phyloP scores from a whole-genome alignment of 495 filamentous ascomycete species.

The Chaetomium tenue region DNA sequence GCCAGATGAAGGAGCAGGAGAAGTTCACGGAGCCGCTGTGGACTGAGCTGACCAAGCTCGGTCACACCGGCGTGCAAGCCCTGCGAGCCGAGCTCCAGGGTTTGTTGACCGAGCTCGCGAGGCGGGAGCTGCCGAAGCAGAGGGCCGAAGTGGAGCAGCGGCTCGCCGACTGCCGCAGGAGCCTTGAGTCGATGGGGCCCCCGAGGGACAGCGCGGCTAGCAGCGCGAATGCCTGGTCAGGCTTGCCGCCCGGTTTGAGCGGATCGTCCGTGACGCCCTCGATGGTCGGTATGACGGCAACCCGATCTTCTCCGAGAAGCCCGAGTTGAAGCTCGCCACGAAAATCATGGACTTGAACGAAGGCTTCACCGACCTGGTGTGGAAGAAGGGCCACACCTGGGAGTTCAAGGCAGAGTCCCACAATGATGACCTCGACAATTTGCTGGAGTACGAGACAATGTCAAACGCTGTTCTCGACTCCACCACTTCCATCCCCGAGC shows the following conservation, averaged over 20 bases:
- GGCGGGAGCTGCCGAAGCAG: slow-evolving; percentile 53
- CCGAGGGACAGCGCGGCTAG: slow-evolving; percentile 35
- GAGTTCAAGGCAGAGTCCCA: slow-evolving; percentile 31
- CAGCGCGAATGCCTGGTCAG: slow-evolving; percentile 21
- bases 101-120: slow-evolving; percentile 47
- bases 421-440: background rate
- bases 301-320: slow-evolving; percentile 39
- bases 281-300: slow-evolving; percentile 45
- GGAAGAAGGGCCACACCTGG: slow-evolving; percentile 41
- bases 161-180: slow-evolving; percentile 35
- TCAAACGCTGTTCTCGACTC: background rate
- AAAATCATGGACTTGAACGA: slow-evolving; percentile 43
- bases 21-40: slow-evolving; percentile 46
- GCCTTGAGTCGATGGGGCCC: slow-evolving; percentile 46
- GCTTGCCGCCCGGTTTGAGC: slow-evolving; percentile 18
- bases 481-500: slow-evolving; percentile 25
- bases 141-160: slow-evolving; percentile 46
- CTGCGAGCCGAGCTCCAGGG: slow-evolving; percentile 47
- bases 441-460: slow-evolving; percentile 9
- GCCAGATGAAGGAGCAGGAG: slow-evolving; percentile 35
- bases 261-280: slow-evolving; percentile 9
- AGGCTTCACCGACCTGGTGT: slow-evolving; percentile 43
- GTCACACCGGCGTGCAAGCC: slow-evolving; percentile 51
- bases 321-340: slow-evolving; percentile 46
- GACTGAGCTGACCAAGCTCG: slow-evolving; percentile 42